These are phyloP conservation scores for Umbelopsis sp. DNA, from an alignment of 371 early-diverging fungal species.

Conservation along the genomic window DNA sequence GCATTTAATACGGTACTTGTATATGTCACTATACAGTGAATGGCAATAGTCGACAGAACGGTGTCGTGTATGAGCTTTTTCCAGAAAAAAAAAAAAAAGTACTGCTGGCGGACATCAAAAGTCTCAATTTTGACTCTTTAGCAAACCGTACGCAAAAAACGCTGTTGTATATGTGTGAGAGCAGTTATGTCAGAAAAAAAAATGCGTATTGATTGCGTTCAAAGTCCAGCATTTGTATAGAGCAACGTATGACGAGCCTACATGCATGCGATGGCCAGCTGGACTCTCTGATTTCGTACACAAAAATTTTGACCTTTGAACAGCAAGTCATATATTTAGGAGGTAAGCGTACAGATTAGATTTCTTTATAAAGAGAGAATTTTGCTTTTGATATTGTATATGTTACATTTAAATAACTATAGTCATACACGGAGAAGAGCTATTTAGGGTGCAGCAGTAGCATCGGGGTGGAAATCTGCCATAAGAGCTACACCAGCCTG, in stretches of 20 bases:
- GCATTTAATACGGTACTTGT: background rate
- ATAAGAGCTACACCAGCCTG: background rate
- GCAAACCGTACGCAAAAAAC: too few relatives aligned
- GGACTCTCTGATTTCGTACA: too few relatives aligned
- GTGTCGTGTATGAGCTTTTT: background rate
- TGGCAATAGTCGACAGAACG: background rate
- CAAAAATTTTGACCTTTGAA: too few relatives aligned
- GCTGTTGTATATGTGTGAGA: too few relatives aligned
- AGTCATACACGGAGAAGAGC: background rate
- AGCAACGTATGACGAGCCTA: too few relatives aligned
- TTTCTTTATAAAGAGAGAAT: background rate
- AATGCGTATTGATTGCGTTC: too few relatives aligned
- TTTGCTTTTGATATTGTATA: background rate
- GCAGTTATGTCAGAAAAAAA: too few relatives aligned
- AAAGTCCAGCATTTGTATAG: too few relatives aligned
- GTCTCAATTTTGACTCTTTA: too few relatives aligned
- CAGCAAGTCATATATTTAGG: too few relatives aligned
- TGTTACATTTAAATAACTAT: background rate
- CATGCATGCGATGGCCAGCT: too few relatives aligned
- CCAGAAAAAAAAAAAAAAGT: conserved; percentile 1
- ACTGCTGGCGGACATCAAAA: too few relatives aligned
- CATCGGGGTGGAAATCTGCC: conserved; percentile 1
- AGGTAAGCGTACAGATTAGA: background rate
- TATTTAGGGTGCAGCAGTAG: background rate
- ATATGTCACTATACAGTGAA: background rate